Evolutionary conservation across 2,329 filamentous ascomycete genomes (phyloP).

Genomic region (Penicillium glabrum): DNA sequence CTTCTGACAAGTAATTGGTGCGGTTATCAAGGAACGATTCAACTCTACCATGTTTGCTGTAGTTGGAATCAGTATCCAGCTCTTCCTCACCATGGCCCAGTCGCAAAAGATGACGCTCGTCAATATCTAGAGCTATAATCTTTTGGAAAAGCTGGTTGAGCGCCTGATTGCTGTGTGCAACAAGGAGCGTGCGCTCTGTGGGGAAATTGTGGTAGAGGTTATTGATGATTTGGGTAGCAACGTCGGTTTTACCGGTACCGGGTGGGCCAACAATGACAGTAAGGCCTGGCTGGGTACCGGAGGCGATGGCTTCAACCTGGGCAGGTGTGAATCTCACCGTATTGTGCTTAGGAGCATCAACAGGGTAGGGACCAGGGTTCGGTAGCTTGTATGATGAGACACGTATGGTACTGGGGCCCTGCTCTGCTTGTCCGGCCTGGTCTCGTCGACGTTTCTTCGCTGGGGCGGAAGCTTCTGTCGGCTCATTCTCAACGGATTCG

Average conservation of each 20-base stretch:
- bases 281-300: constrained; percentile 88
- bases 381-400: constrained; percentile 88
- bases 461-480: constrained; percentile 54
- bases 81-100: constrained; percentile 96
- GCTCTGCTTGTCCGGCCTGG: constrained; percentile 64
- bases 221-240: constrained; percentile 96
- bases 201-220: constrained; percentile 99
- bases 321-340: constrained; percentile 83
- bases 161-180: constrained; percentile 97
- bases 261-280: constrained; percentile 94
- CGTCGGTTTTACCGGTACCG: constrained; percentile 98
- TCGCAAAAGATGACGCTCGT: constrained; percentile 87
- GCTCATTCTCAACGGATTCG: constrained; percentile 59
- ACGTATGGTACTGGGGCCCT: constrained; percentile 66
- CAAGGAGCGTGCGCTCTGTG: constrained; percentile 81
- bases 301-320: constrained; percentile 89
- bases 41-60: constrained; percentile 91
- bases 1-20: constrained; percentile 73
- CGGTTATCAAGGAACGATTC: constrained; percentile 94
- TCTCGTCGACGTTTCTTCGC: constrained; percentile 88
- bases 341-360: constrained; percentile 80
- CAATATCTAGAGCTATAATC: constrained; percentile 93
- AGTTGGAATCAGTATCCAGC: constrained; percentile 78
- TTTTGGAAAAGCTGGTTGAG: constrained; percentile 97
- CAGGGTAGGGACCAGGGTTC: constrained; percentile 85